Conservation (phyloP, 331 rosid genomes). For the Rhamnella rubrinervis region DNA sequence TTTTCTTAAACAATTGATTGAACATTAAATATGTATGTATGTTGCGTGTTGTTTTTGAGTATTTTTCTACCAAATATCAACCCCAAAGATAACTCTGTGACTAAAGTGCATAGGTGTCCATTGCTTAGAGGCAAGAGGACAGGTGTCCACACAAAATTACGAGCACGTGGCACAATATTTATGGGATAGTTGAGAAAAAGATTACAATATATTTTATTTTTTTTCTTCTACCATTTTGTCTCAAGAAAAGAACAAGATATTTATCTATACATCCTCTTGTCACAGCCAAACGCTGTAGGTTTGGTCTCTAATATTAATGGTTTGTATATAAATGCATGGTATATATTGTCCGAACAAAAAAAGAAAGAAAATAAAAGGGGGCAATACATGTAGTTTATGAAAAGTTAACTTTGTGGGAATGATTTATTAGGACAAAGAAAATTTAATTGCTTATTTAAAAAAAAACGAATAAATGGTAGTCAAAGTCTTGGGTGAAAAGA, state of each 20-base stretch:
- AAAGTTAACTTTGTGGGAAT: no score
- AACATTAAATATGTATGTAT: neutral
- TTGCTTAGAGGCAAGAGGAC: neutral
- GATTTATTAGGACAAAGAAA: no score
- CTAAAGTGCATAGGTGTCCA: slow-evolving; percentile 27
- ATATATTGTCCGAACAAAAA: no score
- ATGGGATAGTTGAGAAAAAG: neutral
- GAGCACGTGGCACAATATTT: slow-evolving; percentile 24
- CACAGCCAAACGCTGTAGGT: neutral
- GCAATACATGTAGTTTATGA: no score
- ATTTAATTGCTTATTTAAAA: no score
- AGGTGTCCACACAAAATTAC: slow-evolving; percentile 15
- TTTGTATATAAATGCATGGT: no score
- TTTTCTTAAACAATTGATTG: neutral
- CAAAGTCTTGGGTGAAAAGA: no score
- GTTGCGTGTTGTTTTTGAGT: slow-evolving; percentile 8
- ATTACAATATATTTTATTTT: neutral
- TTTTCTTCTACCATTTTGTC: neutral
- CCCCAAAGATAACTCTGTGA: slow-evolving; percentile 15
- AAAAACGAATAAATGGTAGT: no score
- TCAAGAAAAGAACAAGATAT: neutral
- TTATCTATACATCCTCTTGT: neutral
- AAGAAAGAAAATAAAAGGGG: no score
- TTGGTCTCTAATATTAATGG: no score
- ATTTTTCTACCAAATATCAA: slow-evolving; percentile 10